These are phyloP conservation scores for Neostapfia colusana DNA, from an alignment of 176 grass and related monocot species.

Conservation along the genomic window DNA sequence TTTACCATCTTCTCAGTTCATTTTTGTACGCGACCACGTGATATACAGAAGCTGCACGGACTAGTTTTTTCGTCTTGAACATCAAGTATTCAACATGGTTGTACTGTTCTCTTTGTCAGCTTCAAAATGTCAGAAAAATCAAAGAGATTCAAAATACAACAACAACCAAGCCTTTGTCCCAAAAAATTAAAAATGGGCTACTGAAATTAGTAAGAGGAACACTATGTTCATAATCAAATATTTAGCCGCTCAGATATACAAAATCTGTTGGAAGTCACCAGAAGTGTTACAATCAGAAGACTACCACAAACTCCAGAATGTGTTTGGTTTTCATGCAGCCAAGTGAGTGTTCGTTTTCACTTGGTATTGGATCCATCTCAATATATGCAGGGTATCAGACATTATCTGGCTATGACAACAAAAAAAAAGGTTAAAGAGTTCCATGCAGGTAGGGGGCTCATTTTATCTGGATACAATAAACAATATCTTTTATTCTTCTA, in stretches of 20 bases:
- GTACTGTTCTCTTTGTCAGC: neutral
- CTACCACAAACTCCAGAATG: neutral
- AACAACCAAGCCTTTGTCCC: too few relatives aligned
- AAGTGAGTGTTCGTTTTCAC: neutral
- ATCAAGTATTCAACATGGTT: neutral
- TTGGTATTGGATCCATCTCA: neutral
- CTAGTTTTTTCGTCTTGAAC: neutral
- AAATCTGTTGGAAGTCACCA: neutral
- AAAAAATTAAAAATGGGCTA: neutral
- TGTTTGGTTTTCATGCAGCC: neutral
- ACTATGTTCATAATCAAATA: neutral
- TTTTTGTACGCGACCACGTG: slow-evolving; percentile 15
- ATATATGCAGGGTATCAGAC: neutral
- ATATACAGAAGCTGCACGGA: neutral
- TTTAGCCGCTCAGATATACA: neutral
- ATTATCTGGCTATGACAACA: neutral
- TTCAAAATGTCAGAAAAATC: neutral
- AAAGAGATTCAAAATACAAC: neutral
- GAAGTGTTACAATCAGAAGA: neutral
- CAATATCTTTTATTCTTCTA: neutral
- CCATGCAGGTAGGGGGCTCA: neutral
- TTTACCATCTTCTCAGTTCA: slow-evolving; percentile 41
- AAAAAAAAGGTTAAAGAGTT: neutral
- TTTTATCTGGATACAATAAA: neutral
- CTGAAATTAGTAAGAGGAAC: neutral